These are phyloP conservation scores for Spathaspora jeffriesii DNA, from an alignment of 1,139 yeast species.

Conservation along the genomic window DNA sequence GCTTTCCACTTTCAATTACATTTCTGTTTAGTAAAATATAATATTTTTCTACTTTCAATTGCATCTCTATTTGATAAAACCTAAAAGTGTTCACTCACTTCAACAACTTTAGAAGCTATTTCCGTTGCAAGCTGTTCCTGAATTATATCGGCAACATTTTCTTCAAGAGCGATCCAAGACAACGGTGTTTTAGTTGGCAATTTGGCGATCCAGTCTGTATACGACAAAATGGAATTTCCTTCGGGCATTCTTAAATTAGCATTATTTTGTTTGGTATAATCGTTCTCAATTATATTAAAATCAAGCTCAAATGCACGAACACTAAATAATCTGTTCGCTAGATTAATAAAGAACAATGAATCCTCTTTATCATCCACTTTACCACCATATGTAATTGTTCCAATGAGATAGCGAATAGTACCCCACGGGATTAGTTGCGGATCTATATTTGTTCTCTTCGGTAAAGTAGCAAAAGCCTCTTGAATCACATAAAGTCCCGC, in stretches of 20 bases:
- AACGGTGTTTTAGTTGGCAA: constrained; percentile 65
- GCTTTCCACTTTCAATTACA: background rate
- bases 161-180: constrained; percentile 61
- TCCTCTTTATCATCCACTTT: constrained; percentile 58
- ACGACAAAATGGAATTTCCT: constrained; percentile 34
- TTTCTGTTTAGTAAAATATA: constrained; percentile 3
- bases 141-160: constrained; percentile 35
- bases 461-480: constrained; percentile 26
- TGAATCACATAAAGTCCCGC: constrained; percentile 49
- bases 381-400: constrained; percentile 72
- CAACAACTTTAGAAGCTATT: constrained; percentile 15
- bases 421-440: constrained; percentile 47
- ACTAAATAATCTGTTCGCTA: constrained; percentile 28
- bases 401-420: constrained; percentile 49
- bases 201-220: constrained; percentile 49
- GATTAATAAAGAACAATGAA: constrained; percentile 22
- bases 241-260: constrained; percentile 46
- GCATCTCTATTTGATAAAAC: background rate
- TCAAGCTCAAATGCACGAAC: constrained; percentile 23
- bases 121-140: constrained; percentile 19
- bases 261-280: constrained; percentile 15
- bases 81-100: constrained; percentile 7
- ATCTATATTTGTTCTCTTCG: constrained; percentile 37
- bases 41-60: background rate
- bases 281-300: constrained; percentile 34